Conservation (phyloP, 225 moss, liverwort and hornwort species). For the Marchantia paleacea region DNA sequence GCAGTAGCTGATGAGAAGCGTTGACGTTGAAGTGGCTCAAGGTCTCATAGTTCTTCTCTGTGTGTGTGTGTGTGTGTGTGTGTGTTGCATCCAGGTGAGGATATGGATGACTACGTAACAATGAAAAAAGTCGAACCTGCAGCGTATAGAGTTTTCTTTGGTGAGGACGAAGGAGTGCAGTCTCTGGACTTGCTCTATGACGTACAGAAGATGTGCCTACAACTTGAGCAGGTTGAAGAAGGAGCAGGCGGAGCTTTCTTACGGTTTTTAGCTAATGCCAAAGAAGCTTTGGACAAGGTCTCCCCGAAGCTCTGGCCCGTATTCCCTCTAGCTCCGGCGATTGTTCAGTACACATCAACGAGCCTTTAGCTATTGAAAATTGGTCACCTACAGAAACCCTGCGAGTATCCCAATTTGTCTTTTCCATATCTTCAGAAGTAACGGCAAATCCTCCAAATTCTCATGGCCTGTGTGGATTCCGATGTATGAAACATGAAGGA, state of each 20-base stretch:
- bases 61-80: too few relatives aligned
- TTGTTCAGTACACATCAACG: too few relatives aligned
- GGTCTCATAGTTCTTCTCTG: too few relatives aligned
- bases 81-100: slow-evolving; percentile 25
- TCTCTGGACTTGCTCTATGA: slow-evolving; percentile 48
- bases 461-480: too few relatives aligned
- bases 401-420: too few relatives aligned
- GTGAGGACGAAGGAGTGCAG: slow-evolving; percentile 28
- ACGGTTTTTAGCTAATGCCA: slow-evolving; percentile 45
- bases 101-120: slow-evolving; percentile 40
- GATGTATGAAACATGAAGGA: too few relatives aligned
- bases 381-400: too few relatives aligned
- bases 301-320: neutral
- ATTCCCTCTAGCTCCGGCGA: neutral
- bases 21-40: too few relatives aligned
- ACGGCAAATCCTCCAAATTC: too few relatives aligned
- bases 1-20: too few relatives aligned
- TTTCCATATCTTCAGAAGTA: too few relatives aligned
- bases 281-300: slow-evolving; percentile 46
- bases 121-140: slow-evolving; percentile 48
- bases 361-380: too few relatives aligned
- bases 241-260: slow-evolving; percentile 37
- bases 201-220: slow-evolving; percentile 45
- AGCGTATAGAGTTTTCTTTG: slow-evolving; percentile 50
- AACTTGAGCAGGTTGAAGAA: slow-evolving; percentile 43